Evolutionary conservation across 768 basidiomycete genomes (phyloP).

Genomic region (Termitomyces sp.): DNA sequence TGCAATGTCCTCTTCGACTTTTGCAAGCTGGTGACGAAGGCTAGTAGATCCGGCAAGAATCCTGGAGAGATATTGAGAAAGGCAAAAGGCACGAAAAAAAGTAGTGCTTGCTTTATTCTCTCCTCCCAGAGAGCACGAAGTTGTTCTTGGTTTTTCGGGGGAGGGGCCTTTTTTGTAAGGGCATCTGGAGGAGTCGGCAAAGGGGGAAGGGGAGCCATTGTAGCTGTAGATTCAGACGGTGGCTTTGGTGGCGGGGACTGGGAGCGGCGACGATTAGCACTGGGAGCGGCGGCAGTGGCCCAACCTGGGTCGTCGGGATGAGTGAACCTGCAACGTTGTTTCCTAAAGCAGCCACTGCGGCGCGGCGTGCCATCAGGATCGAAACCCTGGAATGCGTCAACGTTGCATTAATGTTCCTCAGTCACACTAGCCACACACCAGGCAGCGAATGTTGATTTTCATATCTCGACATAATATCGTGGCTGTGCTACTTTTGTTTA

Average conservation of each 20-base stretch:
- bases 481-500: constrained; percentile 2
- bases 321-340: constrained; percentile 15
- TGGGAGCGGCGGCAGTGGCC: constrained; percentile 9
- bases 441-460: constrained; percentile 7
- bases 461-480: neutral
- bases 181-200: constrained; percentile 13
- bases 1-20: constrained; percentile 15
- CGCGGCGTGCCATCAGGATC: constrained; percentile 13
- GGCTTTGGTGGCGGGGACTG: neutral
- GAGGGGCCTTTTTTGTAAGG: constrained; percentile 4
- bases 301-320: constrained; percentile 25
- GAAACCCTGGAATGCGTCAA: constrained; percentile 11
- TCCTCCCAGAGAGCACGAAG: constrained; percentile 17
- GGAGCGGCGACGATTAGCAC: neutral
- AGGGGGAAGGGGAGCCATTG: constrained; percentile 6
- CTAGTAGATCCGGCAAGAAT: constrained; percentile 5
- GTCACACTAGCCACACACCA: constrained; percentile 11
- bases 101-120: constrained; percentile 17
- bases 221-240: neutral
- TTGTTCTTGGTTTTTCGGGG: constrained; percentile 12
- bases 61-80: constrained; percentile 2
- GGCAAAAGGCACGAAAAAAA: neutral
- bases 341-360: constrained; percentile 7
- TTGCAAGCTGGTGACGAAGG: constrained; percentile 8
- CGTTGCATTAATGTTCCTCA: neutral